Evolutionary conservation across 2,329 filamentous ascomycete species (phyloP).

Genomic region (Penicillium paneum): DNA sequence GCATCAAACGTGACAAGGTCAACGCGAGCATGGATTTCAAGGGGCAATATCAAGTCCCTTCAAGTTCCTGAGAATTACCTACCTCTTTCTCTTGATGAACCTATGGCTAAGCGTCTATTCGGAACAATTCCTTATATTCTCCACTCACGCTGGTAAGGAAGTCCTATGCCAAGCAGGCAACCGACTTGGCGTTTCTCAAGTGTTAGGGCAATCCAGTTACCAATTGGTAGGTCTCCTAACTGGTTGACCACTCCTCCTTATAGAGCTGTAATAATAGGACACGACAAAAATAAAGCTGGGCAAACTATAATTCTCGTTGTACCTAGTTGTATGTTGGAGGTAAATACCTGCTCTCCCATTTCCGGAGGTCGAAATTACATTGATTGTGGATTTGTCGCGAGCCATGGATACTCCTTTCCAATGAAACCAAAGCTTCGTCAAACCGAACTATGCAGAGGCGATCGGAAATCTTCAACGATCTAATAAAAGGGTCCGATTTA

Average conservation of each 20-base stretch:
- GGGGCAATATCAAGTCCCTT: too few species aligned
- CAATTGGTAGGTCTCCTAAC: not conserved
- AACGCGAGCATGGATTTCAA: too few species aligned
- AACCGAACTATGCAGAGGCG: too few species aligned
- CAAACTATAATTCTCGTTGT: not conserved
- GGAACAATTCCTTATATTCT: too few species aligned
- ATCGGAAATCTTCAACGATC: too few species aligned
- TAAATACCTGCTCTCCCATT: not conserved
- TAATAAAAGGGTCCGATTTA: too few species aligned
- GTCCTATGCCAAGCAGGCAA: conserved; percentile 1
- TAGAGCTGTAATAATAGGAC: not conserved
- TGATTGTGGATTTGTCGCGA: not conserved
- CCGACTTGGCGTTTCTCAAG: conserved; percentile 1
- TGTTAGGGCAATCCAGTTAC: not conserved
- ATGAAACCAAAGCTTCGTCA: not conserved
- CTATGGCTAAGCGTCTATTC: too few species aligned
- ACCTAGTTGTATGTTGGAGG: too few species aligned
- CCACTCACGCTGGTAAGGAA: too few species aligned
- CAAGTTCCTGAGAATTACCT: too few species aligned
- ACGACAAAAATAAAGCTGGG: not conserved
- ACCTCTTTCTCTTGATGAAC: too few species aligned
- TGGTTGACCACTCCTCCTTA: not conserved
- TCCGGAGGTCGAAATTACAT: not conserved
- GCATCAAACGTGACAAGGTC: too few species aligned
- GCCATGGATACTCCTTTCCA: not conserved